Evolutionary conservation across 2,329 filamentous ascomycete genomes (phyloP).

Genomic region (Beauveria bassiana): DNA sequence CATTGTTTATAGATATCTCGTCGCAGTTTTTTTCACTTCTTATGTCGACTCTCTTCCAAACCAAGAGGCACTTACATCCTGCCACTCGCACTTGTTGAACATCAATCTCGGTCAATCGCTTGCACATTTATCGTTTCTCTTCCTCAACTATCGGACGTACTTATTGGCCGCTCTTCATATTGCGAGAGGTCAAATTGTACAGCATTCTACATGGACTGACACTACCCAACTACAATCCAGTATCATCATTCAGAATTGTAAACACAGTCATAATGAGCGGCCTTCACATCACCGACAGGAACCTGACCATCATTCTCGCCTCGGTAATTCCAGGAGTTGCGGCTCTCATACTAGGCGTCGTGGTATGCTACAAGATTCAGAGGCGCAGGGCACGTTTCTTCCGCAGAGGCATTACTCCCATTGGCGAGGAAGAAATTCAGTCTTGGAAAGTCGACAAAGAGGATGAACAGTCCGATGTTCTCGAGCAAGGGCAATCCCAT

Average conservation of each 20-base stretch:
- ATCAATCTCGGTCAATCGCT: not conserved
- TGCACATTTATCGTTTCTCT: not conserved
- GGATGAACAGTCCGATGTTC: constrained; percentile 24
- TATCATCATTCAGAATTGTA: not conserved
- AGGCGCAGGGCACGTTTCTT: constrained; percentile 37
- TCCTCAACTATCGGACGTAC: not conserved
- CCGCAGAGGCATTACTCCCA: constrained; percentile 50
- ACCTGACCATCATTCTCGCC: constrained; percentile 42
- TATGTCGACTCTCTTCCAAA: not conserved
- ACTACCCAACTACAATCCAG: not conserved
- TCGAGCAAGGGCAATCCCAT: constrained; percentile 13
- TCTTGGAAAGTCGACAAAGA: constrained; percentile 46
- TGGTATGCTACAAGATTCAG: constrained; percentile 32
- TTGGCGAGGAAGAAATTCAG: constrained; percentile 58
- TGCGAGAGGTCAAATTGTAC: not conserved
- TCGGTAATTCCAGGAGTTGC: constrained; percentile 39
- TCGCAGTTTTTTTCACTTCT: not conserved
- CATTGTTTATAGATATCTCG: not conserved
- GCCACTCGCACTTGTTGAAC: not conserved
- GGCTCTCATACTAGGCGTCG: constrained; percentile 24
- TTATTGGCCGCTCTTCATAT: not conserved
- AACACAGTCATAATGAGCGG: constrained; percentile 5
- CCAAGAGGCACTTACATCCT: not conserved
- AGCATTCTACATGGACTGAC: not conserved
- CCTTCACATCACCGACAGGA: not conserved